Conservation (phyloP, 345 rosid genomes). For the Rhodamnia argentea region DNA sequence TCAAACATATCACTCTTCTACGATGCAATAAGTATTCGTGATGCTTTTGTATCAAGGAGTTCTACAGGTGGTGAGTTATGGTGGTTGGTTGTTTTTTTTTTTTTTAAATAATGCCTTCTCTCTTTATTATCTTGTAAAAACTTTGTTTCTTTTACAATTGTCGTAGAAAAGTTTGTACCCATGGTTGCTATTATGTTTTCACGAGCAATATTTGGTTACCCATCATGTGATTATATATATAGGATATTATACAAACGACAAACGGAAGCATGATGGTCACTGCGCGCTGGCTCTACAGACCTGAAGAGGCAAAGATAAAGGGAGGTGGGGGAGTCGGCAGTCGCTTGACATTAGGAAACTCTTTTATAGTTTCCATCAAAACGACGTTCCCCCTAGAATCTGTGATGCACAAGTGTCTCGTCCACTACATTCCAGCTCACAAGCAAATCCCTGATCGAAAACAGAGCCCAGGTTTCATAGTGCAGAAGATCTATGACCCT, state of each 20-base stretch:
- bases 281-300: conserved; percentile 96
- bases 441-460: conserved; percentile 78
- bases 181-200: not conserved
- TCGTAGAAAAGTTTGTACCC: no score
- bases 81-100: no score
- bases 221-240: conserved; percentile 5
- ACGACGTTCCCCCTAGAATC: conserved; percentile 90
- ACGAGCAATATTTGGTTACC: not conserved
- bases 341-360: conserved; percentile 72
- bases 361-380: conserved; percentile 87
- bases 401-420: conserved; percentile 92
- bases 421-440: conserved; percentile 73
- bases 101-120: no score
- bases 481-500: no score
- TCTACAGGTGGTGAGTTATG: not conserved
- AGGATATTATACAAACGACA: conserved; percentile 67
- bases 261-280: conserved; percentile 60
- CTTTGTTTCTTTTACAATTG: no score
- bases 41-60: not conserved
- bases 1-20: no score
- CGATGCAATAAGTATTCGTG: no score
- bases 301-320: conserved; percentile 84
- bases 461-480: conserved; percentile 70
- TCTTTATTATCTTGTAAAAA: no score
- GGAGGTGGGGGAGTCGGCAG: conserved; percentile 91